A percentile compares a stretch with the other conserved stretches of the same genome.
These are phyloP conservation scores for Pseudoturritis turrita DNA, from an alignment of 345 rosid genomes.

Conservation along the genomic window DNA sequence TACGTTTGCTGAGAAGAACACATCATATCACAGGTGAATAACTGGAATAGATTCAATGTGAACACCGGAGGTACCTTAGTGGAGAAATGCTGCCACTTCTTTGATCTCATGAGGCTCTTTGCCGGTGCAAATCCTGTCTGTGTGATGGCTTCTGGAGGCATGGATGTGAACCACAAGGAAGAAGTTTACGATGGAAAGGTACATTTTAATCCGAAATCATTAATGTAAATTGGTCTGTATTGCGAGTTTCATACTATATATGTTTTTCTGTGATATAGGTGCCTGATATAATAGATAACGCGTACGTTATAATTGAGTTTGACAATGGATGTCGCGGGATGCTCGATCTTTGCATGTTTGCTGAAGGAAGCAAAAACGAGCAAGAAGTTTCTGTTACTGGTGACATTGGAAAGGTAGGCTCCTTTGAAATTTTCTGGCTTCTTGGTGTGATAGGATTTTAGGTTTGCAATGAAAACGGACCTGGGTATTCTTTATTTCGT, in stretches of 20 bases:
- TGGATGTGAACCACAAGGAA: conserved; percentile 89
- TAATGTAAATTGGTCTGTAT: background rate
- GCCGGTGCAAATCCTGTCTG: conserved; percentile 79
- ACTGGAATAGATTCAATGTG: conserved; percentile 92
- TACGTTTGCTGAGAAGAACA: conserved; percentile 12
- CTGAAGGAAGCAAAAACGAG: conserved; percentile 95
- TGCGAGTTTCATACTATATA: background rate
- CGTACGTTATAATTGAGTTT: conserved; percentile 83
- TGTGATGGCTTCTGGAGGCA: conserved; percentile 93
- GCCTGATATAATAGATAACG: conserved; percentile 88
- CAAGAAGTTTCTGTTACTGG: conserved; percentile 88
- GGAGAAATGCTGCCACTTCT: conserved; percentile 98
- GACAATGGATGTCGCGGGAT: conserved; percentile 87
- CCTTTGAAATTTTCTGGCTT: background rate
- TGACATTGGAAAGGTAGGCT: conserved; percentile 62
- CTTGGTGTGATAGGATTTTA: background rate
- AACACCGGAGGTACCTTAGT: conserved; percentile 94
- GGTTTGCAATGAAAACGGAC: background rate
- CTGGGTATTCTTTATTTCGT: background rate
- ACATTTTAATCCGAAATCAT: background rate
- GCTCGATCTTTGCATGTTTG: conserved; percentile 98
- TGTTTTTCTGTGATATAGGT: conserved; percentile 40
- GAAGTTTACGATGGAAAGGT: conserved; percentile 91
- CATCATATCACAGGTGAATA: conserved; percentile 49
- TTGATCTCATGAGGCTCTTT: conserved; percentile 90